phyloP scores from a whole-genome alignment of 2,329 filamentous ascomycete species.

The Mycosphaerella sp. region DNA sequence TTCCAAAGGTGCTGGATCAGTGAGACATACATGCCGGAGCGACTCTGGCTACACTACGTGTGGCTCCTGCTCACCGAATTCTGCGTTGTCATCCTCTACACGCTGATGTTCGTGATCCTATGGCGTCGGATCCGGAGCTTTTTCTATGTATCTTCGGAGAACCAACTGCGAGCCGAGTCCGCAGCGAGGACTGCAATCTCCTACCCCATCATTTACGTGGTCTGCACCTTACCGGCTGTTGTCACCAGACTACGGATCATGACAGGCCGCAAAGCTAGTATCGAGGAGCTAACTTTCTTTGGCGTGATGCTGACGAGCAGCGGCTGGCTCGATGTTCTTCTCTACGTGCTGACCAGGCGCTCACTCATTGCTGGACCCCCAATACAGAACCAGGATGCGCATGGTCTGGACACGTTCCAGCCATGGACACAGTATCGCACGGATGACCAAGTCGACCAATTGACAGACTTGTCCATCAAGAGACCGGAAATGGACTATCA shows the following conservation, averaged over 20 bases:
- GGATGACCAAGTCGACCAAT: background rate
- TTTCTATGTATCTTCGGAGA: slow-evolving; percentile 15
- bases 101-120: slow-evolving; percentile 27
- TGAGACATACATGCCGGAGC: slow-evolving; percentile 46
- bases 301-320: slow-evolving; percentile 52
- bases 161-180: slow-evolving; percentile 45
- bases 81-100: slow-evolving; percentile 46
- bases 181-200: slow-evolving; percentile 42
- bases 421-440: slow-evolving; percentile 4
- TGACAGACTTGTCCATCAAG: background rate
- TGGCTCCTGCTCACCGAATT: slow-evolving; percentile 54
- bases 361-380: slow-evolving; percentile 16
- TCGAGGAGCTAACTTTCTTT: slow-evolving; percentile 43
- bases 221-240: slow-evolving; percentile 60
- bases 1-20: slow-evolving; percentile 52
- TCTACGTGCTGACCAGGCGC: slow-evolving; percentile 50
- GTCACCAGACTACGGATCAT: slow-evolving; percentile 57
- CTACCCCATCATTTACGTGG: slow-evolving; percentile 61
- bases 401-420: slow-evolving; percentile 15
- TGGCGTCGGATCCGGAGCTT: slow-evolving; percentile 19
- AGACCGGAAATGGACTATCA: too few relatives aligned
- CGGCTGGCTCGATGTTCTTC: slow-evolving; percentile 51
- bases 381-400: slow-evolving; percentile 7
- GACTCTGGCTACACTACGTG: slow-evolving; percentile 56
- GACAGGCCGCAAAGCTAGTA: slow-evolving; percentile 35